These are phyloP conservation scores for Eutrema japonicum DNA, from an alignment of 345 rosid genomes.

Conservation along the genomic window DNA sequence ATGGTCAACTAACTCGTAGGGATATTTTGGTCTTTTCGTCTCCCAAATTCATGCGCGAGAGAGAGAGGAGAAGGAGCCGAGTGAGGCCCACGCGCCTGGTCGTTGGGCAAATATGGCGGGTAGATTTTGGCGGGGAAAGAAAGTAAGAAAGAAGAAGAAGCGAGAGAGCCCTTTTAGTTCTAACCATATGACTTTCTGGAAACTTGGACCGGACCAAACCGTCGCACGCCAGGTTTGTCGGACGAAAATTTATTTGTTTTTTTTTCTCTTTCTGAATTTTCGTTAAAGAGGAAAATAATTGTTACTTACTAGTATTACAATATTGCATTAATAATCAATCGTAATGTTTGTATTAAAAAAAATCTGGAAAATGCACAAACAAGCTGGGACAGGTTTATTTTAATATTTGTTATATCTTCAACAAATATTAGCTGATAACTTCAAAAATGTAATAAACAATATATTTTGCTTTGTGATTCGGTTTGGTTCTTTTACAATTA, in stretches of 20 bases:
- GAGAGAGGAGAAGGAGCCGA: constrained; percentile 5
- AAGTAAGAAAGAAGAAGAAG: background rate
- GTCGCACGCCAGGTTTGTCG: constrained; percentile 42
- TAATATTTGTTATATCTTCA: too few species aligned
- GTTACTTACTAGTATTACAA: background rate
- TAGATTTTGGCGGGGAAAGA: constrained; percentile 37
- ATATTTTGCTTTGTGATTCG: background rate
- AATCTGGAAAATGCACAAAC: background rate
- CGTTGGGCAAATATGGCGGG: constrained; percentile 47
- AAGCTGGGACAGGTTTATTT: background rate
- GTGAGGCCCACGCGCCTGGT: constrained; percentile 37
- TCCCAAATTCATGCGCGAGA: constrained; percentile 15
- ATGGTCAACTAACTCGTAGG: constrained; percentile 34
- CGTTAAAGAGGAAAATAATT: background rate
- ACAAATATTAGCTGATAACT: constrained; percentile 3
- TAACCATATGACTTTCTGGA: constrained; percentile 38
- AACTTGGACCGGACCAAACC: constrained; percentile 38
- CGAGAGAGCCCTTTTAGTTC: background rate
- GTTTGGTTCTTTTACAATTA: background rate
- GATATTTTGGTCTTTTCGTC: background rate
- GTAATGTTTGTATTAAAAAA: background rate
- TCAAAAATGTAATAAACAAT: background rate
- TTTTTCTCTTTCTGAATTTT: background rate
- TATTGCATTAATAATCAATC: background rate
- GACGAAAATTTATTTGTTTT: background rate